A percentile compares a stretch with the other conserved stretches of the same genome.
Conservation (phyloP, 148 eudicot genomes). For the Vaccinium corymbosum region DNA sequence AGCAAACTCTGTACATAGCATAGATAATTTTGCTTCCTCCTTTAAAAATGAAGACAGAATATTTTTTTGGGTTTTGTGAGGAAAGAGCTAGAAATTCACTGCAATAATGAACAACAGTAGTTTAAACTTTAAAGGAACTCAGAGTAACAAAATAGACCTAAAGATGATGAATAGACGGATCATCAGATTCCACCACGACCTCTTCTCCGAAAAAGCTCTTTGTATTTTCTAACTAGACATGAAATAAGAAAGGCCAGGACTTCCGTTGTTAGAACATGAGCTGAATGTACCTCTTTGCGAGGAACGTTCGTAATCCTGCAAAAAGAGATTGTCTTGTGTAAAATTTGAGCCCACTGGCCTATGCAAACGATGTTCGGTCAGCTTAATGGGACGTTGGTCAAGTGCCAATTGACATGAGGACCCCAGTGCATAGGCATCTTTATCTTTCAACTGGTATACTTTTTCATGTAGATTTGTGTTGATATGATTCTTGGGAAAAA, state of each 20-base stretch:
- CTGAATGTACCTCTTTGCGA: not conserved
- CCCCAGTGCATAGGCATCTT: not conserved
- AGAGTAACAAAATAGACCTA: not conserved
- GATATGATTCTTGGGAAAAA: not conserved
- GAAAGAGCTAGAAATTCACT: not conserved
- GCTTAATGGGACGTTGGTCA: not conserved
- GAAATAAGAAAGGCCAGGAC: not conserved
- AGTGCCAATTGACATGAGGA: not conserved
- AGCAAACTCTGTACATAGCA: not conserved
- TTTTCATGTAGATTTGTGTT: not conserved
- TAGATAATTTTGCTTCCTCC: not conserved
- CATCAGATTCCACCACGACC: not conserved
- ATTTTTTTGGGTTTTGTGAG: not conserved
- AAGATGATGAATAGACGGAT: not conserved
- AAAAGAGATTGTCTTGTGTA: not conserved
- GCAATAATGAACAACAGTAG: not conserved
- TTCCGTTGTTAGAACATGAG: not conserved
- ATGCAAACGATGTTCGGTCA: not conserved
- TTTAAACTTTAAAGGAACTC: not conserved
- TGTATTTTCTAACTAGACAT: not conserved
- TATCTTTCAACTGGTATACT: not conserved
- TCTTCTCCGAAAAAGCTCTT: not conserved
- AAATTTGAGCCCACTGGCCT: not conserved
- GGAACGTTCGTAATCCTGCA: not conserved
- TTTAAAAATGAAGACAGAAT: too few species aligned